phyloP scores from a whole-genome alignment of 2,329 filamentous ascomycete genomes.

The Thelonectria olida region DNA sequence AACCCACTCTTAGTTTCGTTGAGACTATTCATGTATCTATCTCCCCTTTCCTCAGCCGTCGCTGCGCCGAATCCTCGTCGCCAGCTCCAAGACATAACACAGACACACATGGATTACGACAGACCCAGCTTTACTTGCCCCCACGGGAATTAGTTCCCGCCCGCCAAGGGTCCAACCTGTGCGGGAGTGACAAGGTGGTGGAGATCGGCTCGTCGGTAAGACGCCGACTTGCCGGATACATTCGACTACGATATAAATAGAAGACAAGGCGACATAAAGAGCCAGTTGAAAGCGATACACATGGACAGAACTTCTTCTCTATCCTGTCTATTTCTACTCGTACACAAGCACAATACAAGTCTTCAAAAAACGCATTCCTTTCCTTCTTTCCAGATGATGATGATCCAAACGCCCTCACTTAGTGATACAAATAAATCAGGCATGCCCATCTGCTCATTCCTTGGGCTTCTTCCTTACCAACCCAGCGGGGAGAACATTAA shows the following conservation, averaged over 20 bases:
- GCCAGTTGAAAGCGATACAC: too few species aligned
- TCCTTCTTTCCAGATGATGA: neutral
- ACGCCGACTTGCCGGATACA: neutral
- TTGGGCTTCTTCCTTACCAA: constrained; percentile 69
- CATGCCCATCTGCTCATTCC: constrained; percentile 11
- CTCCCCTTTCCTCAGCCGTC: too few species aligned
- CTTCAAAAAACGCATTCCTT: neutral
- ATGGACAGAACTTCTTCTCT: neutral
- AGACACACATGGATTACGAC: neutral
- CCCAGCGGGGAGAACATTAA: constrained; percentile 59
- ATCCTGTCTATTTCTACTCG: neutral
- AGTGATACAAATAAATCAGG: constrained; percentile 17
- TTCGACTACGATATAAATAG: too few species aligned
- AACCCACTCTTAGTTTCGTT: too few species aligned
- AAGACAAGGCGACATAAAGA: neutral
- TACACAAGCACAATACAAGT: neutral
- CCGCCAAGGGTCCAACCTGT: neutral
- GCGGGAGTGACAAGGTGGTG: neutral
- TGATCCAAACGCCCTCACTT: constrained; percentile 18
- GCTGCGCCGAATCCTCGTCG: too few species aligned
- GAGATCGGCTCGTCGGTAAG: constrained; percentile 8
- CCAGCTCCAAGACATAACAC: neutral
- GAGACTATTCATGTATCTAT: too few species aligned
- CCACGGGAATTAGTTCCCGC: neutral
- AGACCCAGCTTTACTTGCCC: too few species aligned